phyloP scores from a whole-genome alignment of 139 green algal genomes.

The Picochlorum sp. region DNA sequence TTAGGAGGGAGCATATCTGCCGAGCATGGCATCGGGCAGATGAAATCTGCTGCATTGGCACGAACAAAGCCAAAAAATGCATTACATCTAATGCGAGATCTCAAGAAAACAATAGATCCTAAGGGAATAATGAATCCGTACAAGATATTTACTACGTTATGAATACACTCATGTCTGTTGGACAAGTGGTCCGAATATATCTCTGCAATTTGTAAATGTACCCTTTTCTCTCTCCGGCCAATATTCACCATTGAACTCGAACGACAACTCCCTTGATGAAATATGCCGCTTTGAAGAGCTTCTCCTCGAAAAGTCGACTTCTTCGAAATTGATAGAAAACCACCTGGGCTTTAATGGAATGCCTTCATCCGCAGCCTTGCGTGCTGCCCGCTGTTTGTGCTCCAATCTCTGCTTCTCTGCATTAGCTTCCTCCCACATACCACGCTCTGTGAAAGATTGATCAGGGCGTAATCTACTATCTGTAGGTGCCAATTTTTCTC shows the following conservation, averaged over 20 bases:
- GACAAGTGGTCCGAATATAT: constrained; percentile 55
- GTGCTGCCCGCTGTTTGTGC: constrained; percentile 70
- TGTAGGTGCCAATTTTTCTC: constrained; percentile 50
- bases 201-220: constrained; percentile 43
- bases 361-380: constrained; percentile 54
- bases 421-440: constrained; percentile 57
- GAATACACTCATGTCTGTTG: neutral
- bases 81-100: constrained; percentile 68
- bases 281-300: neutral
- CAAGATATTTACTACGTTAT: constrained; percentile 68
- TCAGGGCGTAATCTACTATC: constrained; percentile 74
- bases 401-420: constrained; percentile 78
- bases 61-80: constrained; percentile 66
- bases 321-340: constrained; percentile 29
- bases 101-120: constrained; percentile 86
- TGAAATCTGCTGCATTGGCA: constrained; percentile 75
- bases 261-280: neutral
- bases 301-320: neutral
- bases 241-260: constrained; percentile 56
- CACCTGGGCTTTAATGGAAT: constrained; percentile 53
- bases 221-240: constrained; percentile 41
- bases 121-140: constrained; percentile 91
- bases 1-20: constrained; percentile 80
- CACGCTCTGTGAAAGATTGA: constrained; percentile 53
- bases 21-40: constrained; percentile 90